A percentile compares a stretch with the other conserved stretches of the same genome.
phyloP scores from a whole-genome alignment of 495 filamentous ascomycete species.

The Xylaria acuta region DNA sequence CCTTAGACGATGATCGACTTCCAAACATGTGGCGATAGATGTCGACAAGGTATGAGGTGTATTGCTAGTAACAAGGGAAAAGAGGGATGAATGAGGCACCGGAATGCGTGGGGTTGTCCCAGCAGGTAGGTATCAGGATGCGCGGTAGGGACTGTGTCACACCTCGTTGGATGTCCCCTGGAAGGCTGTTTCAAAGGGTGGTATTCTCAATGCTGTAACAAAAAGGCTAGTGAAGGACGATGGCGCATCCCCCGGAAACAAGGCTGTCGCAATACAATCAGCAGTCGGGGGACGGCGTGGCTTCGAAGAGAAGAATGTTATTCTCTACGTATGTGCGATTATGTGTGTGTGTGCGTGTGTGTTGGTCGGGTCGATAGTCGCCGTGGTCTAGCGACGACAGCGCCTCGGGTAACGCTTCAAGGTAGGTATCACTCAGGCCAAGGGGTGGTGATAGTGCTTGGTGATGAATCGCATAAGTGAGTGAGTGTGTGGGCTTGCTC shows the following conservation, averaged over 20 bases:
- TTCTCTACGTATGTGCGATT: neutral
- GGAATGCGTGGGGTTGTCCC: slow-evolving; percentile 16
- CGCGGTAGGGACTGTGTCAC: slow-evolving; percentile 22
- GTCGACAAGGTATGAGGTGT: slow-evolving; percentile 10
- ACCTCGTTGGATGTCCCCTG: slow-evolving; percentile 25
- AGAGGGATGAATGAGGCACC: slow-evolving; percentile 19
- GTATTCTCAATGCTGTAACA: slow-evolving; percentile 30
- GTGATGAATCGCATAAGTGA: slow-evolving; percentile 22
- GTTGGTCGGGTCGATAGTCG: neutral
- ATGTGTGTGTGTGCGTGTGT: neutral
- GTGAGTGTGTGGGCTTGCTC: slow-evolving; percentile 11
- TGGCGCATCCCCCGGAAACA: slow-evolving; percentile 15
- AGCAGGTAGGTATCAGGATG: slow-evolving; percentile 12
- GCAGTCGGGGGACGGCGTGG: slow-evolving; percentile 1
- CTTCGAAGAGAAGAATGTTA: neutral
- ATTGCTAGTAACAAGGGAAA: slow-evolving; percentile 13
- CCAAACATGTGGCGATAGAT: slow-evolving; percentile 51
- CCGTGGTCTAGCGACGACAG: neutral
- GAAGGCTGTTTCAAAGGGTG: slow-evolving; percentile 32
- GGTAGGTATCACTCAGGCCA: neutral
- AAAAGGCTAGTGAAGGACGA: slow-evolving; percentile 9
- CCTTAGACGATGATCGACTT: slow-evolving; percentile 53
- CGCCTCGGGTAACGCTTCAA: slow-evolving; percentile 7
- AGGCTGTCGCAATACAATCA: slow-evolving; percentile 20
- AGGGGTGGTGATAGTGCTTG: neutral